Conservation (phyloP, 345 rosid genomes). For the Sisymbrium altissimum region DNA sequence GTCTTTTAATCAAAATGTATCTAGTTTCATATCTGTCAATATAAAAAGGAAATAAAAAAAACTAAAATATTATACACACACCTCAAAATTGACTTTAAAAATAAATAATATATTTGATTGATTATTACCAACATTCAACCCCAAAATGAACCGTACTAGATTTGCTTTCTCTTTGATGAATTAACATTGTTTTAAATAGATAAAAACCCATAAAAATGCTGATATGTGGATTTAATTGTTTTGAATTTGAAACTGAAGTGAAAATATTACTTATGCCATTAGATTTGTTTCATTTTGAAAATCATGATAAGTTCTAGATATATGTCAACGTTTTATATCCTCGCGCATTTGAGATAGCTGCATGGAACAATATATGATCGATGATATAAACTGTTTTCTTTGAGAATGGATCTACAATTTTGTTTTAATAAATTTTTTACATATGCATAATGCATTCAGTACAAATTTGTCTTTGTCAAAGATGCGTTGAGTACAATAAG, state of each 20-base stretch:
- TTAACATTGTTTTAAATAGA: not conserved
- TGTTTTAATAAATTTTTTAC: constrained; percentile 8
- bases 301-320: too few species aligned
- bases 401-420: constrained; percentile 17
- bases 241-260: not conserved
- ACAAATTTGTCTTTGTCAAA: not conserved
- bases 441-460: constrained; percentile 9
- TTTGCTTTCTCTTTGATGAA: not conserved
- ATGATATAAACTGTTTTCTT: not conserved
- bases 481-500: constrained; percentile 6
- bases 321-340: not conserved
- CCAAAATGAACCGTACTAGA: not conserved
- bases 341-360: not conserved
- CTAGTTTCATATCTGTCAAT: not conserved
- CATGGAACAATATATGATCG: not conserved
- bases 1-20: not conserved
- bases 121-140: not conserved
- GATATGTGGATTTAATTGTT: not conserved
- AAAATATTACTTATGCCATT: not conserved
- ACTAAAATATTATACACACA: not conserved
- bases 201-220: not conserved
- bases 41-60: not conserved
- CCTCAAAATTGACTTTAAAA: not conserved
- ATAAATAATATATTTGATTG: not conserved
- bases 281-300: not conserved